Evolutionary conservation across 1,284 basidiomycete genomes (phyloP), one percentile per base, ranked within the genome.

Genomic region (Microbotryum scabiosae): DNA sequence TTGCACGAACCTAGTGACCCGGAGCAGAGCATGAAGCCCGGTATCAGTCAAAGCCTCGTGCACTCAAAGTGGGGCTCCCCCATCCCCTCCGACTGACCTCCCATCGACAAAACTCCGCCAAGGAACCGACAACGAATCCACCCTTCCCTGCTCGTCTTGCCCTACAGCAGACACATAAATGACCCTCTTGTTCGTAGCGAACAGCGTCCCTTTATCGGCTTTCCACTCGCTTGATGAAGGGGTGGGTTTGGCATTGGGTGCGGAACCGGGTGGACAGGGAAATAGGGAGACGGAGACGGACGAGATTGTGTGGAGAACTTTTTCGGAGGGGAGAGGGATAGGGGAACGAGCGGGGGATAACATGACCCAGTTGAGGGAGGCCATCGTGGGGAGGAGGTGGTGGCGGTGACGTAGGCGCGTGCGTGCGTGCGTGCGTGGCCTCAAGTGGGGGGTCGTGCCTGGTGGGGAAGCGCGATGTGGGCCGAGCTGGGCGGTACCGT

Each of bases 321-420:
- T 69, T 14, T 69, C 68, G 12, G 23, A 10, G 2, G 68, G 68
- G 3, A 69, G 53, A 0, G 65, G 65, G 16, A 66, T 49, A 7
- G 68, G 68, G 1, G 8, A 1, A 3, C 51, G 51, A 1, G 48
- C 20, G 1, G 55, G 50, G 9, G 44, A 28, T 9, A 67, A 50
- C 57, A 67, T 56, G 21, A 47, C 58, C 46, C 59, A 63, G 51
- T 69, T 69, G 26, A 69, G 26, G 1, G 57, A 53, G 4, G 68
- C 63, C 68, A 69, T 67, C 30, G 48, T 55, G 36, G 4, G 36
- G 36, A 9, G 16, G 2, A 1, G 36, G 7, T 41, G 36, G 36
- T 16, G 36, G 36, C 14, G 36, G 36, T 16, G 36, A 12, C 14
- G 36, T 7, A 9, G 28, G 28, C 28, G 36, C 36, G 36, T 41